phyloP scores from a whole-genome alignment of 1,139 yeast genomes.

The Saccharomyces uvarum region DNA sequence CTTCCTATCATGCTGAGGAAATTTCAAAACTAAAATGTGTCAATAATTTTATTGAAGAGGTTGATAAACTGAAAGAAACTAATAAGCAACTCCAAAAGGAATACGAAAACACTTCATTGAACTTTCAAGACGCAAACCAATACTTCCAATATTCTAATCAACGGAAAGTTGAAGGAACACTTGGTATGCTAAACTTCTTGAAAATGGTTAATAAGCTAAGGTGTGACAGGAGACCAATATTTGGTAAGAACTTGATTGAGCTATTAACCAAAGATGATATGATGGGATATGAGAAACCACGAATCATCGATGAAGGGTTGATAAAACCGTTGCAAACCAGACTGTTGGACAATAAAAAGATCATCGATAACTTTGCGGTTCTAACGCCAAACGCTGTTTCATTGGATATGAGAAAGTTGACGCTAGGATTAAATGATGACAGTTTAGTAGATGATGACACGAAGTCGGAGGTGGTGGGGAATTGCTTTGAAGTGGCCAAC shows the following conservation, averaged over 20 bases:
- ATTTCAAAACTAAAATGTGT: constrained; percentile 44
- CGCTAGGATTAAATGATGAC: constrained; percentile 29
- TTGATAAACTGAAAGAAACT: constrained; percentile 32
- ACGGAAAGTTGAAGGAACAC: constrained; percentile 43
- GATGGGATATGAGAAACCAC: constrained; percentile 3
- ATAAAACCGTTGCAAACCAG: constrained; percentile 34
- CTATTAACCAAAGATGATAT: constrained; percentile 20
- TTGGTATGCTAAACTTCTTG: constrained; percentile 48
- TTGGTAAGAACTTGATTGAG: constrained; percentile 43
- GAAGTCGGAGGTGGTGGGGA: constrained; percentile 36
- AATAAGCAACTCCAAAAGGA: constrained; percentile 9
- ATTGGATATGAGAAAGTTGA: constrained; percentile 58
- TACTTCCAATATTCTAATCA: constrained; percentile 54
- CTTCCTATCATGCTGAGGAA: constrained; percentile 45
- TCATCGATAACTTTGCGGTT: constrained; percentile 71
- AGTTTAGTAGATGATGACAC: constrained; percentile 20
- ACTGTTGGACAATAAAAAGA: constrained; percentile 37
- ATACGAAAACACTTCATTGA: constrained; percentile 30
- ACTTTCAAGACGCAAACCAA: constrained; percentile 40
- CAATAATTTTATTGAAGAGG: constrained; percentile 39
- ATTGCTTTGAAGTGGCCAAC: constrained; percentile 39
- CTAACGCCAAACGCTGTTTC: constrained; percentile 84
- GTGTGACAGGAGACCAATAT: constrained; percentile 50
- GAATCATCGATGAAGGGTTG: constrained; percentile 19
- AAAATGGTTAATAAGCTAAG: constrained; percentile 59